A percentile compares a stretch with the other conserved stretches of the same genome.
Evolutionary conservation across 2,329 filamentous ascomycete species (phyloP).

Genomic region (Xylaria sp.): DNA sequence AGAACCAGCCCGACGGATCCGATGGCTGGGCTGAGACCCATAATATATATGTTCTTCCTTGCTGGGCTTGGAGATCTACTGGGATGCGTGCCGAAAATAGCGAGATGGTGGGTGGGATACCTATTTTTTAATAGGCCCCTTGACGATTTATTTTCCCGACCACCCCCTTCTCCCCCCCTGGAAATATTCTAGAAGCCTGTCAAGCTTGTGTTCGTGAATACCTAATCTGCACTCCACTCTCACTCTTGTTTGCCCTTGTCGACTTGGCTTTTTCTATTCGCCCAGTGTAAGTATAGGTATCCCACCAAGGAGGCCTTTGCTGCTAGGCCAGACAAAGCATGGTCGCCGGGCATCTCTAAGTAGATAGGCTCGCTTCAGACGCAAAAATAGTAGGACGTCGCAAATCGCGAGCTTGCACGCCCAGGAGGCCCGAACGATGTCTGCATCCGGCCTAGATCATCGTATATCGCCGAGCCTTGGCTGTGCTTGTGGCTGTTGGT

Average conservation of each 20-base stretch:
- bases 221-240: conserved; percentile 13
- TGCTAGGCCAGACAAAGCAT: conserved; percentile 18
- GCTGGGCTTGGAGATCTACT: conserved; percentile 46
- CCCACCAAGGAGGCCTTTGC: not conserved
- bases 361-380: not conserved
- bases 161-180: conserved; percentile 22
- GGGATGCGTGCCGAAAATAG: conserved; percentile 44
- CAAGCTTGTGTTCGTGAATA: conserved; percentile 12
- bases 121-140: conserved; percentile 10
- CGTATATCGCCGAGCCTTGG: conserved; percentile 28
- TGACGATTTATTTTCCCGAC: conserved; percentile 31
- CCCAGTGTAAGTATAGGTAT: not conserved
- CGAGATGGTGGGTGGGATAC: conserved; percentile 36
- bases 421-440: conserved; percentile 20
- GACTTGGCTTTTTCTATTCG: conserved; percentile 15
- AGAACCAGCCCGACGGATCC: conserved; percentile 47
- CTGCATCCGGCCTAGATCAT: conserved; percentile 25
- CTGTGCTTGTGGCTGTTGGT: conserved; percentile 23
- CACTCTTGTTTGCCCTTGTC: conserved; percentile 25
- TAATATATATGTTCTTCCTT: conserved; percentile 36
- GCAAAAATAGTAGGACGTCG: conserved; percentile 13
- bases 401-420: conserved; percentile 19
- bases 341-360: conserved; percentile 14
- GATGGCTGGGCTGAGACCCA: conserved; percentile 47
- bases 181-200: conserved; percentile 41